Evolutionary conservation across 306 rosid genomes (phyloP).

Genomic region (Acacia confusa): DNA sequence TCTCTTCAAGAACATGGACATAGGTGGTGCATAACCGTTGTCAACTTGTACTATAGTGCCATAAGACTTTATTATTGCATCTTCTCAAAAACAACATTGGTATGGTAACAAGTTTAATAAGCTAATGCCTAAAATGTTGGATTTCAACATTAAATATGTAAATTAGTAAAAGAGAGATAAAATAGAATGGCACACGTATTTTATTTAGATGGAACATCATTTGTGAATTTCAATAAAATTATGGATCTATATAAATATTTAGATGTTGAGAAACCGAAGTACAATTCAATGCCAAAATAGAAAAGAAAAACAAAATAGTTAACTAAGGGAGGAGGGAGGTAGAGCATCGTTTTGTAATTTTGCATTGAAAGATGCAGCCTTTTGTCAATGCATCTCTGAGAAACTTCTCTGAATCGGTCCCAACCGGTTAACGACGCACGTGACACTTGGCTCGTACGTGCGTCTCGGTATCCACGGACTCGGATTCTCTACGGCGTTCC

Average conservation of each 20-base stretch:
- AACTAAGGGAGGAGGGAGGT: neutral
- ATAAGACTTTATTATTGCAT: too few relatives aligned
- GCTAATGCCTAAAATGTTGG: too few relatives aligned
- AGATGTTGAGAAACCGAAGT: neutral
- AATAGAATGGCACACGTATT: neutral
- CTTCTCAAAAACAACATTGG: too few relatives aligned
- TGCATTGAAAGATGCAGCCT: constrained; percentile 24
- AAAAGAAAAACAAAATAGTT: neutral
- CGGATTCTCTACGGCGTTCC: constrained; percentile 34
- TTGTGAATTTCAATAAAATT: neutral
- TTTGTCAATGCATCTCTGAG: constrained; percentile 26
- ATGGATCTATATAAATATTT: neutral
- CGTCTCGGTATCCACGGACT: constrained; percentile 45
- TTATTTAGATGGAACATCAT: neutral
- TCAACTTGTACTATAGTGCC: too few relatives aligned
- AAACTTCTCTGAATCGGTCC: constrained; percentile 65
- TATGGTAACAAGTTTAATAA: too few relatives aligned
- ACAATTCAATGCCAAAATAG: constrained; percentile 1
- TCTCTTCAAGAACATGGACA: too few relatives aligned
- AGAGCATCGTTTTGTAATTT: constrained; percentile 18
- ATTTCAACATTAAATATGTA: too few relatives aligned
- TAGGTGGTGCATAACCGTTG: too few relatives aligned
- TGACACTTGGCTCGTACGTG: constrained; percentile 57
- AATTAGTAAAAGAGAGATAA: too few relatives aligned
- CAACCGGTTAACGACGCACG: constrained; percentile 51